These are phyloP conservation scores for Cercospora sp. DNA, from an alignment of 2,329 filamentous ascomycete genomes.

Conservation along the genomic window DNA sequence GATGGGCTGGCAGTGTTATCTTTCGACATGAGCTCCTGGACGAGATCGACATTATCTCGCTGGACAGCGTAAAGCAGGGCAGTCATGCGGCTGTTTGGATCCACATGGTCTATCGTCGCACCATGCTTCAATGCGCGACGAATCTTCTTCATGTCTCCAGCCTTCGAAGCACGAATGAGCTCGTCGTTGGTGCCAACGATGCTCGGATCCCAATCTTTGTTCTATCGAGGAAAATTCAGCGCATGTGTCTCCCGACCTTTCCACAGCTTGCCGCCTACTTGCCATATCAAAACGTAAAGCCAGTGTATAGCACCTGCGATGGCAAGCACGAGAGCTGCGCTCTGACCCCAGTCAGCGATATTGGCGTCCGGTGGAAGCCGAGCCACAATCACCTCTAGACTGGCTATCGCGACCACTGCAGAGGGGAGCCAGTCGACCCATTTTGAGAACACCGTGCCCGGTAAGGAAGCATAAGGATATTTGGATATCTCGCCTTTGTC, in stretches of 20 bases:
- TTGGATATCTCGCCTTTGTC: neutral
- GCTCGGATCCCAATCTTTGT: neutral
- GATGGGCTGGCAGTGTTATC: neutral
- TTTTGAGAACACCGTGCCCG: neutral
- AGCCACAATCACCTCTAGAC: neutral
- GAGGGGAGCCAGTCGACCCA: neutral
- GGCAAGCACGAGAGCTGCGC: neutral
- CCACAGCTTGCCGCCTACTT: neutral
- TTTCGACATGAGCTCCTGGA: neutral
- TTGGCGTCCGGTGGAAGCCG: neutral
- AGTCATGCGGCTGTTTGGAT: neutral
- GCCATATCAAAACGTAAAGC: neutral
- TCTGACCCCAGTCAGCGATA: neutral
- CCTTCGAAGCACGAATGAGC: neutral
- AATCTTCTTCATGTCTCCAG: neutral
- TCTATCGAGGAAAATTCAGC: neutral
- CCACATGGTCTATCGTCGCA: neutral
- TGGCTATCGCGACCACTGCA: neutral
- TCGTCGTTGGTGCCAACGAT: neutral
- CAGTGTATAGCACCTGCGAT: neutral
- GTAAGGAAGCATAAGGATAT: neutral
- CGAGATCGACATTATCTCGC: neutral
- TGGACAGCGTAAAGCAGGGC: neutral
- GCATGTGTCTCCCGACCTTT: neutral
- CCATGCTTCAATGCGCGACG: neutral